phyloP scores from a whole-genome alignment of 306 rosid species.

The Medicago lupulina region DNA sequence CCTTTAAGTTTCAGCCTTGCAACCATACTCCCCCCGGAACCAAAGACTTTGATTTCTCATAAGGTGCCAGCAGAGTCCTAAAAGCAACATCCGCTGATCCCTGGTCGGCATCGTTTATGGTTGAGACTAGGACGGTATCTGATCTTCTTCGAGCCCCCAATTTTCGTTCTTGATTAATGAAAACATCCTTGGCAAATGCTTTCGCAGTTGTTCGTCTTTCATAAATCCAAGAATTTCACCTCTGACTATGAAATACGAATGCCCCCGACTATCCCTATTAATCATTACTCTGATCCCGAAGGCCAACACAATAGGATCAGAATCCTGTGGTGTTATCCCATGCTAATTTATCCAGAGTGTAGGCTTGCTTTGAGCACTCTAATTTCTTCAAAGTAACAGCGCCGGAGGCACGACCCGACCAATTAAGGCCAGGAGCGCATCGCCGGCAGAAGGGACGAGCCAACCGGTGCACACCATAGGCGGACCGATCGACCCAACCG shows the following conservation, averaged over 20 bases:
- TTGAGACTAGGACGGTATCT: conserved; percentile 15
- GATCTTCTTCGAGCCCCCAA: conserved; percentile 6
- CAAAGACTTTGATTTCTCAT: too few species aligned
- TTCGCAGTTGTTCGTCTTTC: conserved; percentile 11
- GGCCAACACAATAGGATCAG: too few species aligned
- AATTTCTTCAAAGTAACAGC: conserved; percentile 38
- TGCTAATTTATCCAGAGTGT: too few species aligned
- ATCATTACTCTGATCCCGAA: too few species aligned
- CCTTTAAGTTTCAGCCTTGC: too few species aligned
- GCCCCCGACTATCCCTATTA: conserved; percentile 27
- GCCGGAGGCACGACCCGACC: not conserved
- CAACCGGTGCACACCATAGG: too few species aligned
- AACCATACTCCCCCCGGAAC: too few species aligned
- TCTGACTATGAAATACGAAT: conserved; percentile 17
- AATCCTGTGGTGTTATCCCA: too few species aligned
- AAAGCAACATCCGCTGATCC: conserved; percentile 10
- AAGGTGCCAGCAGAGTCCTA: conserved; percentile 8
- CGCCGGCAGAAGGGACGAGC: too few species aligned
- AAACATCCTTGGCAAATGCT: conserved; percentile 15
- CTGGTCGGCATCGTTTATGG: conserved; percentile 8
- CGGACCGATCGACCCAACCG: too few species aligned
- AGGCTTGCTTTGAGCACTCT: conserved; percentile 40
- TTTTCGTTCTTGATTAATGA: conserved; percentile 10
- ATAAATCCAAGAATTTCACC: conserved; percentile 16
- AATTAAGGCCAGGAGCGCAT: too few species aligned